These are phyloP conservation scores for Beta corolliflora DNA, from an alignment of 179 eudicot genomes.

Conservation along the genomic window DNA sequence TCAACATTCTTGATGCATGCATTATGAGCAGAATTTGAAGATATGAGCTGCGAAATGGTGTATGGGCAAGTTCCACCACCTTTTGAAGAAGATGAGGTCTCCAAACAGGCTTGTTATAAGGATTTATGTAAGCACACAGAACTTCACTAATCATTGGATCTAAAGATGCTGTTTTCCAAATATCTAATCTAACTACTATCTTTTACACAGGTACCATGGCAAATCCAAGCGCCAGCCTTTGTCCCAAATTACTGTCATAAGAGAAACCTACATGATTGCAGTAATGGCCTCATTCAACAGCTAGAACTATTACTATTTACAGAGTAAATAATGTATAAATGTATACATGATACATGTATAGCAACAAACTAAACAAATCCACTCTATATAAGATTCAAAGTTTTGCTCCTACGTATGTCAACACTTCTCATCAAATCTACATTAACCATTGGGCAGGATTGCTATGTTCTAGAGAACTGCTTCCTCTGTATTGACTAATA, in stretches of 20 bases:
- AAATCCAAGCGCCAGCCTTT: conserved; percentile 54
- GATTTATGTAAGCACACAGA: conserved; percentile 58
- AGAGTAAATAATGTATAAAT: conserved; percentile 2
- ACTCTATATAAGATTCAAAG: neutral
- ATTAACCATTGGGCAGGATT: neutral
- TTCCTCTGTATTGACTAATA: too few species aligned
- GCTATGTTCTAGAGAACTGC: too few species aligned
- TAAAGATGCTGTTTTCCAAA: neutral
- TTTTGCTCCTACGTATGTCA: neutral
- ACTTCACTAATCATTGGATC: neutral
- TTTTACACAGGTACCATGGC: conserved; percentile 69
- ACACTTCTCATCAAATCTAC: neutral
- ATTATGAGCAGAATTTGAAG: conserved; percentile 77
- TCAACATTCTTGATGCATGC: neutral
- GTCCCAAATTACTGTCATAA: conserved; percentile 68
- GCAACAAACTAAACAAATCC: conserved; percentile 5
- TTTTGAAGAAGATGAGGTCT: conserved; percentile 72
- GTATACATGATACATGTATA: conserved; percentile 18
- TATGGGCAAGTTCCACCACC: conserved; percentile 91
- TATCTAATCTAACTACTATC: conserved; percentile 16
- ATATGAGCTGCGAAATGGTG: conserved; percentile 96
- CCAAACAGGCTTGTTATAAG: conserved; percentile 73
- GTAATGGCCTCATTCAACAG: neutral
- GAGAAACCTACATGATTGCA: neutral
- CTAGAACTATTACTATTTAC: neutral